Evolutionary conservation across 2,329 filamentous ascomycete species (phyloP).

Genomic region (Macroventuria anomochaeta): DNA sequence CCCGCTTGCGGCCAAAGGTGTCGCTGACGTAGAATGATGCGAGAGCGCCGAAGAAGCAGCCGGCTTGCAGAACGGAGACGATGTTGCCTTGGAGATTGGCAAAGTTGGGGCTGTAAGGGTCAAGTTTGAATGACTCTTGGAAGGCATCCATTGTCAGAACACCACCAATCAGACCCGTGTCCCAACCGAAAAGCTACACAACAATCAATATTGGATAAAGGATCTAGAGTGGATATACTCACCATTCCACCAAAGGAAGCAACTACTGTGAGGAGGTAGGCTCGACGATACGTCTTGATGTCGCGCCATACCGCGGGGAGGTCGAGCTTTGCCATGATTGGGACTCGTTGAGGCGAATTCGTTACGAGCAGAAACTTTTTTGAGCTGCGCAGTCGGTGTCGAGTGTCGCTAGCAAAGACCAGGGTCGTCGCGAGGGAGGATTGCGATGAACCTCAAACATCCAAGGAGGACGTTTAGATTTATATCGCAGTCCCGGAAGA

Average conservation of each 20-base stretch:
- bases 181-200: constrained; percentile 45
- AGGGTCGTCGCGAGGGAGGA: background rate
- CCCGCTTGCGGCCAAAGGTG: constrained; percentile 50
- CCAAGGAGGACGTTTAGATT: background rate
- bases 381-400: background rate
- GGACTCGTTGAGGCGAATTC: background rate
- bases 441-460: background rate
- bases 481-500: constrained; percentile 9
- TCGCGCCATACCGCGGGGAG: constrained; percentile 47
- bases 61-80: constrained; percentile 53
- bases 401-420: background rate
- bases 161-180: constrained; percentile 48
- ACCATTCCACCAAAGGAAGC: constrained; percentile 53
- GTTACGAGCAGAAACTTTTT: background rate
- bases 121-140: constrained; percentile 51
- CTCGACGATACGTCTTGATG: constrained; percentile 49
- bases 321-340: constrained; percentile 42
- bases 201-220: background rate
- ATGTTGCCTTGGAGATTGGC: constrained; percentile 54
- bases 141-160: constrained; percentile 54
- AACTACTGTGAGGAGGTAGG: constrained; percentile 52
- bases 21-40: constrained; percentile 53
- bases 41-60: constrained; percentile 55
- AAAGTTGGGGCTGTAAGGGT: constrained; percentile 42
- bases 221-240: background rate